phyloP scores from a whole-genome alignment of 1,284 basidiomycete genomes.

The Ganoderma meredithae region DNA sequence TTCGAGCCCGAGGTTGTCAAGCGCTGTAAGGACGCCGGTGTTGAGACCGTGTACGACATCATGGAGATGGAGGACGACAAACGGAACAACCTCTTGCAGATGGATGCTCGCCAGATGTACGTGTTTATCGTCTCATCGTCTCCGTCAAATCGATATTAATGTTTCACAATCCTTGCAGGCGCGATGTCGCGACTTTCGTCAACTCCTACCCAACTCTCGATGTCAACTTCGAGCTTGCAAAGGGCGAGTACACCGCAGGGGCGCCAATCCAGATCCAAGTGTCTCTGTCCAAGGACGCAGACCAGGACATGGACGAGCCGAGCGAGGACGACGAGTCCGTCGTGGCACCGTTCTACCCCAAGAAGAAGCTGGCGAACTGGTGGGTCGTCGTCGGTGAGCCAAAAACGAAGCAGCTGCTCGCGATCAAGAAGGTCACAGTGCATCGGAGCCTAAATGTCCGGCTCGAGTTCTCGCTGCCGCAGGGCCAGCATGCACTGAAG shows the following conservation, averaged over 20 bases:
- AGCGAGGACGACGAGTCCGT: constrained; percentile 79
- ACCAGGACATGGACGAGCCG: constrained; percentile 75
- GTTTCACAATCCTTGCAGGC: constrained; percentile 53
- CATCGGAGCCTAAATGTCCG: constrained; percentile 81
- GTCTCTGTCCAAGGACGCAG: constrained; percentile 82
- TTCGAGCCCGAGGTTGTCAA: constrained; percentile 90
- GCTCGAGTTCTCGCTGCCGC: constrained; percentile 88
- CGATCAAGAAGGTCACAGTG: constrained; percentile 96
- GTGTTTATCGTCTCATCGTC: constrained; percentile 37
- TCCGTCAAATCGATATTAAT: not conserved
- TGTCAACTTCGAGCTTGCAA: constrained; percentile 82
- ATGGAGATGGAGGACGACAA: constrained; percentile 97
- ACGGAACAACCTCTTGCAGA: constrained; percentile 83
- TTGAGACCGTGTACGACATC: constrained; percentile 93
- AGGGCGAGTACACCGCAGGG: constrained; percentile 85
- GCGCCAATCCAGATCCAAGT: constrained; percentile 87
- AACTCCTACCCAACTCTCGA: constrained; percentile 96
- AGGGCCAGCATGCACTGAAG: constrained; percentile 86
- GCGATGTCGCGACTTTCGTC: constrained; percentile 91
- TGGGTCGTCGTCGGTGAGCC: constrained; percentile 95
- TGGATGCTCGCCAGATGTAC: constrained; percentile 88
- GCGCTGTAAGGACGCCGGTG: constrained; percentile 82
- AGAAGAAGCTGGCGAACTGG: constrained; percentile 94
- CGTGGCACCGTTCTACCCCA: constrained; percentile 92
- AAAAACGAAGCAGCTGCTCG: constrained; percentile 77